Conservation (phyloP, 139 green algal species). For the Dunaliella primolecta region DNA sequence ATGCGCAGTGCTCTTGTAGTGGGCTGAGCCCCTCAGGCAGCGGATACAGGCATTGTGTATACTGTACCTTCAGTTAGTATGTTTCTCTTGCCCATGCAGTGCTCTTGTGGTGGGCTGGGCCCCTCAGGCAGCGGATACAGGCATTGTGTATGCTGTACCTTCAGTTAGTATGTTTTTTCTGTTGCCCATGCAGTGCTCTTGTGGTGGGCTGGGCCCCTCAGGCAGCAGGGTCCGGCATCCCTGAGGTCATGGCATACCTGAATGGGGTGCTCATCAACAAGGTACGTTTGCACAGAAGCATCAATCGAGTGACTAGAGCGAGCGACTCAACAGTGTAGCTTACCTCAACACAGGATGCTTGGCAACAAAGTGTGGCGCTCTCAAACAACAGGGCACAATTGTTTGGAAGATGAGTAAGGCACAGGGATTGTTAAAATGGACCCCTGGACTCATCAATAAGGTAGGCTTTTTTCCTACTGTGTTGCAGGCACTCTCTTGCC, state of each 20-base stretch:
- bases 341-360: too few relatives aligned
- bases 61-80: conserved; percentile 89
- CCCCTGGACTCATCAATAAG: too few relatives aligned
- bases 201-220: conserved; percentile 74
- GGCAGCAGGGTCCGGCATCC: conserved; percentile 66
- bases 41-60: conserved; percentile 70
- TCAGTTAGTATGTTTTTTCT: conserved; percentile 74
- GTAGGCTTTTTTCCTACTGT: too few relatives aligned
- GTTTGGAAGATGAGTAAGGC: too few relatives aligned
- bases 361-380: background rate
- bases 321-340: too few relatives aligned
- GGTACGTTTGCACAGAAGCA: conserved; percentile 35
- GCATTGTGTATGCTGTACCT: conserved; percentile 82
- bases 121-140: conserved; percentile 61
- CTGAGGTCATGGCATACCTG: conserved; percentile 87
- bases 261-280: conserved; percentile 79
- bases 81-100: background rate
- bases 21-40: conserved; percentile 64
- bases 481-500: too few relatives aligned
- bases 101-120: conserved; percentile 72
- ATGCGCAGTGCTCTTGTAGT: conserved; percentile 65
- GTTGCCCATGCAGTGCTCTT: conserved; percentile 24
- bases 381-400: too few relatives aligned
- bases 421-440: too few relatives aligned
- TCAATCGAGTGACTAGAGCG: too few relatives aligned